Evolutionary conservation across 352 stramenopile genomes (phyloP).

Genomic region (Phytopythium ostracodes): DNA sequence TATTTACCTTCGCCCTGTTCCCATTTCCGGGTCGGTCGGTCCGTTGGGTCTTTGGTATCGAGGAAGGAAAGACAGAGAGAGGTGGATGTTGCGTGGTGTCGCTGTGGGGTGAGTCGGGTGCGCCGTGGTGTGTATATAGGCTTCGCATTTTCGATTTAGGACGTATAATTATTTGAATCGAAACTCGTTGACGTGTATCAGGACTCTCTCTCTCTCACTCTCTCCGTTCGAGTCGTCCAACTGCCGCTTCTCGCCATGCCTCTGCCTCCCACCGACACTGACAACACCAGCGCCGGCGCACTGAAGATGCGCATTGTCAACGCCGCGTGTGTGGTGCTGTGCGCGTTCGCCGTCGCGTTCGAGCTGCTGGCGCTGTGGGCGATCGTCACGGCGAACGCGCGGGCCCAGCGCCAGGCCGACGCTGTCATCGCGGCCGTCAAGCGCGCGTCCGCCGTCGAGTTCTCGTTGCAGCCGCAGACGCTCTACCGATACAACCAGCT

Average conservation of each 20-base stretch:
- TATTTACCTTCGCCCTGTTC: constrained; percentile 6
- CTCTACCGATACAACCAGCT: constrained; percentile 7
- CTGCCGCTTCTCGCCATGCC: not conserved
- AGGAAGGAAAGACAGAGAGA: not conserved
- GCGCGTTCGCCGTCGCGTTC: not conserved
- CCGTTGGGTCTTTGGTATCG: not conserved
- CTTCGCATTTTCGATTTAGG: not conserved
- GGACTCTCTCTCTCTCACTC: no score
- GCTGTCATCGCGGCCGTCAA: constrained; percentile 21
- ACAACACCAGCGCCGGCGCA: no score
- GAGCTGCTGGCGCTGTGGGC: constrained; percentile 16
- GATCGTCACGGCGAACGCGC: constrained; percentile 19
- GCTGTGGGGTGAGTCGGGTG: not conserved
- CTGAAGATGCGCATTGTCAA: constrained; percentile 23
- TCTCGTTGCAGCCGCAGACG: constrained; percentile 22
- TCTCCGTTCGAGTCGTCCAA: not conserved
- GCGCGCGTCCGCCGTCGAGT: constrained; percentile 24
- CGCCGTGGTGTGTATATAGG: not conserved
- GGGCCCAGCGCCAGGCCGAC: constrained; percentile 16
- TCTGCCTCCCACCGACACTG: no score
- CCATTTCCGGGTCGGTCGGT: not conserved
- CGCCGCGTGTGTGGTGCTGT: not conserved
- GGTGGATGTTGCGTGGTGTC: not conserved
- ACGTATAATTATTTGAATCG: constrained; percentile 3
- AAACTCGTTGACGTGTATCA: not conserved